Percentiles rank a stretch among this genome's conserved stretches.
These are phyloP conservation scores for Quercus variabilis DNA, from an alignment of 306 rosid species.

Conservation along the genomic window DNA sequence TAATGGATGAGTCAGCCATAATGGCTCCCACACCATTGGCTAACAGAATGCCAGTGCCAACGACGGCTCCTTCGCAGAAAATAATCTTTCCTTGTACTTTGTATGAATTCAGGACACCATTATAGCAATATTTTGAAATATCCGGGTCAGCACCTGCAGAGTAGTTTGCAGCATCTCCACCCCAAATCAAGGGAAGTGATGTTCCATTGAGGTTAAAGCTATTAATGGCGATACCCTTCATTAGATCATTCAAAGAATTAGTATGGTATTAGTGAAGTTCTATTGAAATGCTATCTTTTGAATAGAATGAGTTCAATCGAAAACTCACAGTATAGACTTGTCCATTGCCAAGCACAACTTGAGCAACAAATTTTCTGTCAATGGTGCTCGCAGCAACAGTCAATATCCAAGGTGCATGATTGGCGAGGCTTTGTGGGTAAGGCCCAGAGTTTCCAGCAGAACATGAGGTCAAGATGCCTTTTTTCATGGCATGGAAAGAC, in stretches of 20 bases:
- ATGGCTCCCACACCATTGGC: slow-evolving; percentile 27
- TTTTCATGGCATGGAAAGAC: slow-evolving; percentile 33
- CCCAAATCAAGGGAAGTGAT: slow-evolving; percentile 26
- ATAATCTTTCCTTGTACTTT: slow-evolving; percentile 21
- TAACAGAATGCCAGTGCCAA: slow-evolving; percentile 9
- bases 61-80: background rate
- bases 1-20: background rate
- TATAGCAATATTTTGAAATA: slow-evolving; percentile 9
- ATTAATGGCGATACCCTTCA: slow-evolving; percentile 27
- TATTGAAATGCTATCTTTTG: background rate
- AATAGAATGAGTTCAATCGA: background rate
- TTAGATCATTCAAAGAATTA: background rate
- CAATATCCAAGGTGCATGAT: slow-evolving; percentile 35
- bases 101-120: slow-evolving; percentile 6
- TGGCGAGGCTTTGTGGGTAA: background rate
- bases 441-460: slow-evolving; percentile 40
- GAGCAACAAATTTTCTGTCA: slow-evolving; percentile 24
- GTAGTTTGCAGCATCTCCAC: slow-evolving; percentile 38
- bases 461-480: slow-evolving; percentile 26
- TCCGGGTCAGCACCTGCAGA: slow-evolving; percentile 14
- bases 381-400: slow-evolving; percentile 39
- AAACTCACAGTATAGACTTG: slow-evolving; percentile 16
- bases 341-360: slow-evolving; percentile 31
- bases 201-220: slow-evolving; percentile 16
- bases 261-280: background rate